A percentile compares a stretch with the other conserved stretches of the same genome.
Evolutionary conservation across 2,329 filamentous ascomycete genomes (phyloP).

Genomic region (Botrytis deweyae): DNA sequence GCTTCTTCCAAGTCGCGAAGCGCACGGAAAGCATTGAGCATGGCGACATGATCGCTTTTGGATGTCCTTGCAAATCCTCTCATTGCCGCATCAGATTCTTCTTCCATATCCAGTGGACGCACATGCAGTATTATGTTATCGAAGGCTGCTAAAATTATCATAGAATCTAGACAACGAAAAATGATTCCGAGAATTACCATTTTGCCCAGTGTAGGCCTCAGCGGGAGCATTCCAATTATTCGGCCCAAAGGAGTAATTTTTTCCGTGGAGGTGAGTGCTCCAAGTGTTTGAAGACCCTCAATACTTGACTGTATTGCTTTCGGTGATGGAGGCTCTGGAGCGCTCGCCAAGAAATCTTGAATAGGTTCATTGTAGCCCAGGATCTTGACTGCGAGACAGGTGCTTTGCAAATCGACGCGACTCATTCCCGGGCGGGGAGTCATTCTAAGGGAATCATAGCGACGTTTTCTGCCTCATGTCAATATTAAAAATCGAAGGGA

Average conservation of each 20-base stretch:
- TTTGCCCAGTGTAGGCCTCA: conserved; percentile 86
- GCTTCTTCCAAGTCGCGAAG: conserved; percentile 39
- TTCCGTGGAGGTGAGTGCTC: conserved; percentile 77
- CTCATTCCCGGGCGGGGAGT: conserved; percentile 84
- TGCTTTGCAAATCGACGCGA: conserved; percentile 84
- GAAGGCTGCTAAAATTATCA: conserved; percentile 82
- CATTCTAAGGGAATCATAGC: conserved; percentile 78
- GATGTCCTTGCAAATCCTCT: conserved; percentile 61
- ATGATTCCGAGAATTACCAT: conserved; percentile 91
- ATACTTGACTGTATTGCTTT: conserved; percentile 82
- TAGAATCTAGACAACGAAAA: conserved; percentile 86
- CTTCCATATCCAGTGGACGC: conserved; percentile 72
- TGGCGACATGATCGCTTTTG: conserved; percentile 48
- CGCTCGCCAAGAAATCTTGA: conserved; percentile 73
- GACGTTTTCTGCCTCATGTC: conserved; percentile 44
- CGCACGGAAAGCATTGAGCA: conserved; percentile 46
- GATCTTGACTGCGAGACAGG: conserved; percentile 92
- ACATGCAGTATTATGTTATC: conserved; percentile 84
- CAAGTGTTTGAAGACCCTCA: conserved; percentile 75
- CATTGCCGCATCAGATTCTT: conserved; percentile 70
- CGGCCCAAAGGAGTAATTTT: conserved; percentile 80
- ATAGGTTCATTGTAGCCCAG: conserved; percentile 80
- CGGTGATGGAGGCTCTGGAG: conserved; percentile 80
- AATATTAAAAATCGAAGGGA: background rate
- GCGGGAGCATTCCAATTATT: conserved; percentile 85